Evolutionary conservation across 2,329 filamentous ascomycete genomes (phyloP).

Genomic region (Exserohilum rostratum): DNA sequence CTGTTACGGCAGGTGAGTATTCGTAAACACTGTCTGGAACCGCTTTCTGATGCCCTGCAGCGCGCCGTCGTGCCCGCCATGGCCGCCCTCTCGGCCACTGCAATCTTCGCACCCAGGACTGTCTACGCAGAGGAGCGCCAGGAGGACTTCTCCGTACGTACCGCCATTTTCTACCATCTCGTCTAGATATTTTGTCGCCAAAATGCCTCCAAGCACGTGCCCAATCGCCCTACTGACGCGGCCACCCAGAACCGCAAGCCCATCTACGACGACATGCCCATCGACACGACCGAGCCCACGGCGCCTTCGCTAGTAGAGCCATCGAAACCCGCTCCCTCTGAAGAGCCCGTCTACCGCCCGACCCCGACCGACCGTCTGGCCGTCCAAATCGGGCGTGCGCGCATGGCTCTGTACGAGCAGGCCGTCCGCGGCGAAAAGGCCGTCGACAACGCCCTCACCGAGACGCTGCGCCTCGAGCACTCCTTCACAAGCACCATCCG

Average conservation of each 20-base stretch:
- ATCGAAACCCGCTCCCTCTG: constrained; percentile 34
- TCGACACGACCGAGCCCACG: constrained; percentile 48
- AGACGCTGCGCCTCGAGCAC: constrained; percentile 82
- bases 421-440: constrained; percentile 77
- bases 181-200: not conserved
- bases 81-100: constrained; percentile 52
- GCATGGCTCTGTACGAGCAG: constrained; percentile 79
- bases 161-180: not conserved
- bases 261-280: constrained; percentile 74
- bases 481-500: constrained; percentile 89
- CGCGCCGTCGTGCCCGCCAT: constrained; percentile 57
- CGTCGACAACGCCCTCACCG: constrained; percentile 81
- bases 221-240: not conserved
- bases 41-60: constrained; percentile 41
- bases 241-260: constrained; percentile 57
- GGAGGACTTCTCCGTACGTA: constrained; percentile 28
- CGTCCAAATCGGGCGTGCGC: constrained; percentile 76
- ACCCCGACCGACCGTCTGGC: constrained; percentile 91
- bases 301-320: constrained; percentile 44
- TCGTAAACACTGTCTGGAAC: too few species aligned
- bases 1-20: constrained; percentile 59
- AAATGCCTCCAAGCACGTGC: not conserved
- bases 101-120: constrained; percentile 55
- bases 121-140: constrained; percentile 56
- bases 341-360: constrained; percentile 54